These are phyloP conservation scores for Gynandropsis gynandra DNA, from an alignment of 345 rosid genomes.

Conservation along the genomic window DNA sequence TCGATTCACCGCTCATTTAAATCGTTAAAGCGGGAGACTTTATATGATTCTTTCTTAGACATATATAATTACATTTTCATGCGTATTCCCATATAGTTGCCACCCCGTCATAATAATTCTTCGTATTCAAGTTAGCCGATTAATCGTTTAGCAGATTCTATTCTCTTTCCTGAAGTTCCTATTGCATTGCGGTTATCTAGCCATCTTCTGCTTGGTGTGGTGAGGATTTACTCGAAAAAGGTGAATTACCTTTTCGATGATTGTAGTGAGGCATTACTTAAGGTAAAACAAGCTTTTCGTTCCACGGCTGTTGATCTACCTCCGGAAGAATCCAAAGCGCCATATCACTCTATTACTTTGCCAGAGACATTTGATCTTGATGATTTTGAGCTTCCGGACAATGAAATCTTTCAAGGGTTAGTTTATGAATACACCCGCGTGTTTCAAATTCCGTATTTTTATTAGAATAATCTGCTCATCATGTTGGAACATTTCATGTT, in stretches of 20 bases:
- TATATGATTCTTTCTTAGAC: no score
- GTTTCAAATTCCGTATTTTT: no score
- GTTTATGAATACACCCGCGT: no score
- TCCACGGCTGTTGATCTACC: constrained; percentile 97
- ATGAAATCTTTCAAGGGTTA: constrained; percentile 88
- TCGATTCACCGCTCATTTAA: no score
- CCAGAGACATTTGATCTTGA: constrained; percentile 99
- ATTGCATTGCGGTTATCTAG: constrained; percentile 92
- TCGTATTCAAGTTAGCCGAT: constrained; percentile 3
- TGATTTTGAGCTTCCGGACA: constrained; percentile 99
- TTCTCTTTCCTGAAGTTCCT: constrained; percentile 95
- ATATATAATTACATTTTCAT: no score
- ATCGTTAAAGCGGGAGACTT: no score
- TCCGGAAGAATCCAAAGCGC: constrained; percentile 97
- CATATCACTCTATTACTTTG: constrained; percentile 94
- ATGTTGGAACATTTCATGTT: no score
- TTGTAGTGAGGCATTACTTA: constrained; percentile 97
- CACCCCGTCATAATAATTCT: constrained; percentile 1
- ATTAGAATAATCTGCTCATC: no score
- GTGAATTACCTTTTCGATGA: constrained; percentile 98
- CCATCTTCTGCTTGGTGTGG: constrained; percentile 98
- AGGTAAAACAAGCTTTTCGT: constrained; percentile 98
- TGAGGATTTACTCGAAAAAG: constrained; percentile 96
- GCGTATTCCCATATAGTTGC: neutral
- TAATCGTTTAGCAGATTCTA: constrained; percentile 60